These are phyloP conservation scores for Perilla frutescens DNA, from an alignment of 257 asterid genomes.

Conservation along the genomic window DNA sequence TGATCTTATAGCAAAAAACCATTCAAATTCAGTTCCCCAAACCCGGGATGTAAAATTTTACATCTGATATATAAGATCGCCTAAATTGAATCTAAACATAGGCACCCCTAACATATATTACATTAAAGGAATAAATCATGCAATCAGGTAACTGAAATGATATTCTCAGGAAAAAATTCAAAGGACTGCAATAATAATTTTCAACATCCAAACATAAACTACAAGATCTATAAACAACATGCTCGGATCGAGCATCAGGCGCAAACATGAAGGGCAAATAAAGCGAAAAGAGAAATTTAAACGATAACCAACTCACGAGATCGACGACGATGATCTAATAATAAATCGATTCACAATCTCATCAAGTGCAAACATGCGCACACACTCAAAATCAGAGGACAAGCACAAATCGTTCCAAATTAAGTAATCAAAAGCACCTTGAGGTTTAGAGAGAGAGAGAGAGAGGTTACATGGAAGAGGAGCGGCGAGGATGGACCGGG, in stretches of 20 bases:
- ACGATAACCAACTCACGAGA: conserved; percentile 15
- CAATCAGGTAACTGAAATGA: neutral
- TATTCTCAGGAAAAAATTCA: neutral
- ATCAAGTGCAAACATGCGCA: neutral
- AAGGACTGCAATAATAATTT: neutral
- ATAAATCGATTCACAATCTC: conserved; percentile 21
- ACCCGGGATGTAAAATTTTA: neutral
- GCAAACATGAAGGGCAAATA: neutral
- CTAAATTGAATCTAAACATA: neutral
- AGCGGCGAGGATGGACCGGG: conserved; percentile 23
- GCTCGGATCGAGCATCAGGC: conserved; percentile 37
- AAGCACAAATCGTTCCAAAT: neutral
- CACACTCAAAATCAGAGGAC: neutral
- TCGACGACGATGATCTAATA: conserved; percentile 21
- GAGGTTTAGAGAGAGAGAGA: conserved; percentile 28
- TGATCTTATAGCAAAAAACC: neutral
- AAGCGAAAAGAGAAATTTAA: conserved; percentile 10
- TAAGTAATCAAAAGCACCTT: conserved; percentile 25
- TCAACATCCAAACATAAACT: neutral
- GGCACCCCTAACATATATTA: neutral
- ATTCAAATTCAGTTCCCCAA: neutral
- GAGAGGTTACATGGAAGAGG: conserved; percentile 30
- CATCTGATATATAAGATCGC: neutral
- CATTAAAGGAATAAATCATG: neutral
- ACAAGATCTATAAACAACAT: conserved; percentile 34